These are phyloP conservation scores for Zopfia rhizophila DNA, from an alignment of 2,329 filamentous ascomycete genomes.

Conservation along the genomic window DNA sequence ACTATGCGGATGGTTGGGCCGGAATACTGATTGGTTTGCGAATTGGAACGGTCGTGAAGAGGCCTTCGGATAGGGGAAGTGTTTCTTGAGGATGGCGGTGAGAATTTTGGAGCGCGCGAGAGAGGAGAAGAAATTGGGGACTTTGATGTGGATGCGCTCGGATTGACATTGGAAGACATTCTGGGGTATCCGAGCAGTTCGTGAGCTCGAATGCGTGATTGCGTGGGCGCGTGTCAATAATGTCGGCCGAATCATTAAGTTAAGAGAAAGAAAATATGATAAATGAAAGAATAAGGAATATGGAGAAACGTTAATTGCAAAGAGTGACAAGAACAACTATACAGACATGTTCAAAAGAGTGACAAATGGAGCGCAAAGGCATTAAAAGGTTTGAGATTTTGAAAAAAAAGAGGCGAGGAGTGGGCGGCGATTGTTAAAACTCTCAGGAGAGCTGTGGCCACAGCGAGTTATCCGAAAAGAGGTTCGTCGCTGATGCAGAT, in stretches of 20 bases:
- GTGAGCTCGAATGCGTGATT: constrained; percentile 33
- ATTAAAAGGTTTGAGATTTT: constrained; percentile 45
- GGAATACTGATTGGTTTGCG: constrained; percentile 49
- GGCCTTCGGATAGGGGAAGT: constrained; percentile 47
- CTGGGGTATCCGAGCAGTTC: constrained; percentile 31
- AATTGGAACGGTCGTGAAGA: constrained; percentile 52
- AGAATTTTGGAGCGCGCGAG: constrained; percentile 42
- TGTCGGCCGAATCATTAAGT: constrained; percentile 46
- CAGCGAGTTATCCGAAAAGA: constrained; percentile 31
- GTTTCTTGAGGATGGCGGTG: constrained; percentile 42
- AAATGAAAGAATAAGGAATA: constrained; percentile 32
- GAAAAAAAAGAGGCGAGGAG: constrained; percentile 39
- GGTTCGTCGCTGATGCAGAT: constrained; percentile 42
- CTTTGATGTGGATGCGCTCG: constrained; percentile 37
- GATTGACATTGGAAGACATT: constrained; percentile 43
- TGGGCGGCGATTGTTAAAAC: constrained; percentile 42
- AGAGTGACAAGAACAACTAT: constrained; percentile 47
- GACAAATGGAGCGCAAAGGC: constrained; percentile 46
- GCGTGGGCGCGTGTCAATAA: constrained; percentile 33
- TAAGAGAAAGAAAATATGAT: constrained; percentile 29
- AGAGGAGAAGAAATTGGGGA: constrained; percentile 36
- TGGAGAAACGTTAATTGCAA: constrained; percentile 37
- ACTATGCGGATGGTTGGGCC: constrained; percentile 55
- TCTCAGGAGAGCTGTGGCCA: constrained; percentile 36
- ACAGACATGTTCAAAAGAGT: constrained; percentile 49